These are phyloP conservation scores for Venturia effusa DNA, from an alignment of 2,329 filamentous ascomycete species.

Conservation along the genomic window DNA sequence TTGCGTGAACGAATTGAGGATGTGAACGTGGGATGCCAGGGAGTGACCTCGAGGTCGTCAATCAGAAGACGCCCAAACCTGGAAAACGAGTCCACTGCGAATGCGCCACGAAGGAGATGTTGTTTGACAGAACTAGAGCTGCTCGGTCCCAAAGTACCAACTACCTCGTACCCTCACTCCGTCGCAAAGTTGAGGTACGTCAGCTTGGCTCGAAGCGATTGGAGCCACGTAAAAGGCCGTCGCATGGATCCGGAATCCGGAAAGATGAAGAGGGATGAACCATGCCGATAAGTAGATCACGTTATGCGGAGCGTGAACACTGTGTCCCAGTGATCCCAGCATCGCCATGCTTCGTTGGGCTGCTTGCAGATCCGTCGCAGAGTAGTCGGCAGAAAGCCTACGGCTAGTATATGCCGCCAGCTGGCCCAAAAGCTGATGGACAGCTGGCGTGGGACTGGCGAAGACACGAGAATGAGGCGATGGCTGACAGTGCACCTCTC, in stretches of 20 bases:
- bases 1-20: neutral
- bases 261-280: neutral
- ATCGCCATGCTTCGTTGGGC: neutral
- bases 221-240: slow-evolving; percentile 4
- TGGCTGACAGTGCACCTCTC: neutral
- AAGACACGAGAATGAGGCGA: neutral
- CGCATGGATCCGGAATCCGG: neutral
- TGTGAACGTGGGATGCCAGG: neutral
- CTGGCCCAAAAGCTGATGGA: neutral
- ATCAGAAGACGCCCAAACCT: neutral
- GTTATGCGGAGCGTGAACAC: neutral
- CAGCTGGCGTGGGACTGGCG: neutral
- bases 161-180: neutral
- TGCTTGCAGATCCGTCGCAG: neutral
- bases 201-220: slow-evolving; percentile 5
- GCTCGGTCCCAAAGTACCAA: neutral
- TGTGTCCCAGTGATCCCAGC: neutral
- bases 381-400: neutral
- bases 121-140: neutral
- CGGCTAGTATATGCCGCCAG: neutral
- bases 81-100: neutral
- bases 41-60: neutral
- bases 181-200: neutral
- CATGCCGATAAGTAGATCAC: neutral
- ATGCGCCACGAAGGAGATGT: slow-evolving; percentile 4